phyloP scores from a whole-genome alignment of 2,329 filamentous ascomycete genomes.

The Colletotrichum trifolii region DNA sequence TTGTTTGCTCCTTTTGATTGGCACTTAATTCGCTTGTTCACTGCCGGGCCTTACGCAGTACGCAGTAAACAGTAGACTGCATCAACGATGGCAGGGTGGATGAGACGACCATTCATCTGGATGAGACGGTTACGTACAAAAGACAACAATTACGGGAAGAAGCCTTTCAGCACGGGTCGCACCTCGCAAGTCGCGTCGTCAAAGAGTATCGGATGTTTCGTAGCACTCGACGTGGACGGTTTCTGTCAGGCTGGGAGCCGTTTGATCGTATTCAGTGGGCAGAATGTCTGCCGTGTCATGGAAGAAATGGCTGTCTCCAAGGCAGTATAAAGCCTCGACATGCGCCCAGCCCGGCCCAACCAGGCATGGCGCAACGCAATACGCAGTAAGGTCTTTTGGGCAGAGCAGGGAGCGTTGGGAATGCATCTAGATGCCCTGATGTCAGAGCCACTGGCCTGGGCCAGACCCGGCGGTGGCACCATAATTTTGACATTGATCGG shows the following conservation, averaged over 20 bases:
- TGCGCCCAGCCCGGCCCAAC: conserved; percentile 12
- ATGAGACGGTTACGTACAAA: no score
- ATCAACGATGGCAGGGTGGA: no score
- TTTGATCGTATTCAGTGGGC: conserved; percentile 20
- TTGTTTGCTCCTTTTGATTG: no score
- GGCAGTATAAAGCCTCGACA: conserved; percentile 12
- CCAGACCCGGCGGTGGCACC: conserved; percentile 7
- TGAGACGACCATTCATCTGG: no score
- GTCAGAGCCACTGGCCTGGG: conserved; percentile 12
- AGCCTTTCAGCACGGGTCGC: not conserved
- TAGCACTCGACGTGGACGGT: not conserved
- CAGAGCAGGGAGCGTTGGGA: not conserved
- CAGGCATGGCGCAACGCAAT: not conserved
- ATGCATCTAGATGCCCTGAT: conserved; percentile 14
- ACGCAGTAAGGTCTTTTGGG: not conserved
- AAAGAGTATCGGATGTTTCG: not conserved
- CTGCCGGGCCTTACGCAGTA: no score
- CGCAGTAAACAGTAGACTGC: no score
- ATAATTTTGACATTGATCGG: conserved; percentile 12
- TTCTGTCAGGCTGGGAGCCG: conserved; percentile 19
- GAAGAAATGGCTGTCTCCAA: conserved; percentile 4
- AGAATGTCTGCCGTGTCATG: conserved; percentile 24
- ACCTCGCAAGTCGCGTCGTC: not conserved
- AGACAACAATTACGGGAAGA: no score
- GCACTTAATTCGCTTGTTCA: no score